Percentiles rank a stretch among this genome's conserved stretches.
Evolutionary conservation across 495 filamentous ascomycete species (phyloP).

Genomic region (Penicillium coprophilum): DNA sequence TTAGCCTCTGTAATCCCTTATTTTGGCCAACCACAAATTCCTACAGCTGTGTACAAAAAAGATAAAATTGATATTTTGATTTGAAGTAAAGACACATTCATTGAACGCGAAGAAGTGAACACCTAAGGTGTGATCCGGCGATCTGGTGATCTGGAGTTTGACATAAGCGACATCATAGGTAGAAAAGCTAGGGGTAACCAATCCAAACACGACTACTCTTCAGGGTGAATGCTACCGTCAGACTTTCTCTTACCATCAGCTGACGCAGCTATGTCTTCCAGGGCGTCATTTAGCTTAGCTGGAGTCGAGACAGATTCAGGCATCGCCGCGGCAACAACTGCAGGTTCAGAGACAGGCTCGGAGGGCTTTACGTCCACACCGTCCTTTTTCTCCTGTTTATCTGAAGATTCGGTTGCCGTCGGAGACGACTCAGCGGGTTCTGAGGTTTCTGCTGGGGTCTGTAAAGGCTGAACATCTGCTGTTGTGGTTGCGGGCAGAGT

Average conservation of each 20-base stretch:
- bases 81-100: background rate
- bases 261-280: slow-evolving; percentile 30
- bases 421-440: slow-evolving; percentile 3
- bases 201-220: background rate
- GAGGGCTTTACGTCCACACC: background rate
- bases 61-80: background rate
- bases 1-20: too few relatives aligned
- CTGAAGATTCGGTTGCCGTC: slow-evolving; percentile 2
- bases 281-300: slow-evolving; percentile 22
- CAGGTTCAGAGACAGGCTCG: background rate
- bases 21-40: background rate
- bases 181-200: background rate
- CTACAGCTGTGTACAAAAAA: background rate
- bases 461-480: slow-evolving; percentile 4
- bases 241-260: slow-evolving; percentile 37
- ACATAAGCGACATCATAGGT: background rate
- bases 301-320: slow-evolving; percentile 12
- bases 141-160: background rate
- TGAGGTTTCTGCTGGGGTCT: slow-evolving; percentile 5
- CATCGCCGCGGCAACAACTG: slow-evolving; percentile 1
- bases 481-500: slow-evolving; percentile 11
- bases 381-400: slow-evolving; percentile 13
- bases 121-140: background rate
- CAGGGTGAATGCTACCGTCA: slow-evolving; percentile 25
- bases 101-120: background rate